Evolutionary conservation across 306 rosid species (phyloP).

Genomic region (Fagus crenata): DNA sequence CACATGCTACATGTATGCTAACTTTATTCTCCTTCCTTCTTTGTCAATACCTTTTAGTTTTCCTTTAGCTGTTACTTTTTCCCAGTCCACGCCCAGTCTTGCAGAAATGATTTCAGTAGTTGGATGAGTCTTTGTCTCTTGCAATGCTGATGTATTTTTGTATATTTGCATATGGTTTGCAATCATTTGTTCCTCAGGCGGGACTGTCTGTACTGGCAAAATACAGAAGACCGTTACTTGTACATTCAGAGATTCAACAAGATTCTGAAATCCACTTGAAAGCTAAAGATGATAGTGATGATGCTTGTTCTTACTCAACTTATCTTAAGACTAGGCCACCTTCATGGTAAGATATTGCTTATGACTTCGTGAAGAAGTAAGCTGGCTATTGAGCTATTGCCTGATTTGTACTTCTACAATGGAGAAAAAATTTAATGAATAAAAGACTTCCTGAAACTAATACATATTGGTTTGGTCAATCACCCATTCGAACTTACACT

Average conservation of each 20-base stretch:
- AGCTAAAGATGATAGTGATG: conserved; percentile 34
- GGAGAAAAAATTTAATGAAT: neutral
- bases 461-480: neutral
- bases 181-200: conserved; percentile 53
- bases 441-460: neutral
- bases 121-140: conserved; percentile 25
- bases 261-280: conserved; percentile 46
- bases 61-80: neutral
- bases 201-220: conserved; percentile 81
- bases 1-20: neutral
- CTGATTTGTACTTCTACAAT: neutral
- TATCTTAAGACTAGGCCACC: conserved; percentile 85
- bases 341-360: conserved; percentile 61
- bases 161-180: conserved; percentile 25
- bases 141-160: conserved; percentile 18
- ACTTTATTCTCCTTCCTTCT: neutral
- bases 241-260: conserved; percentile 73
- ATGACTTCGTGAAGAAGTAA: conserved; percentile 18
- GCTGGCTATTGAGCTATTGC: conserved; percentile 1
- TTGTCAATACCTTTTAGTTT: neutral
- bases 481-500: neutral
- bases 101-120: conserved; percentile 9
- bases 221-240: conserved; percentile 83
- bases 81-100: neutral
- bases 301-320: conserved; percentile 60